Evolutionary conservation across 2,329 filamentous ascomycete species (phyloP).

Genomic region (Aureobasidium pullulans): DNA sequence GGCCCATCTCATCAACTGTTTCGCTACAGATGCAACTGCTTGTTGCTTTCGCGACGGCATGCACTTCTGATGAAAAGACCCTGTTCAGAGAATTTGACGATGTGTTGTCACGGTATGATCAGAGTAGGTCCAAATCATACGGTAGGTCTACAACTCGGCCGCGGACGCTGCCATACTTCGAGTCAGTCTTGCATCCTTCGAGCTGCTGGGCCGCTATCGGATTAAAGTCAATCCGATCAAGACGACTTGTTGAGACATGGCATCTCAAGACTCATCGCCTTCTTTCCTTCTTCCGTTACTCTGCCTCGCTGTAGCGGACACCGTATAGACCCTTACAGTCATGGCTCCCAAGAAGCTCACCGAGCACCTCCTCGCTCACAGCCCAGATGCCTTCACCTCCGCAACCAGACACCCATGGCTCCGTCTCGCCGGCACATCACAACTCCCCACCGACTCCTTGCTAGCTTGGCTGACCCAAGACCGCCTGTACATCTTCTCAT

Average conservation of each 20-base stretch:
- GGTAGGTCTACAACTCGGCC: background rate
- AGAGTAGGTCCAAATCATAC: background rate
- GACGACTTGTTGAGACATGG: background rate
- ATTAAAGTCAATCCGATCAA: background rate
- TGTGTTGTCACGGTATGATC: background rate
- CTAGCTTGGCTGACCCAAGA: conserved; percentile 66
- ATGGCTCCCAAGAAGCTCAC: conserved; percentile 11
- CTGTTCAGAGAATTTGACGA: background rate
- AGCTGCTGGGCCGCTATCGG: background rate
- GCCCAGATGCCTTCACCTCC: conserved; percentile 35
- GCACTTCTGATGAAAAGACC: background rate
- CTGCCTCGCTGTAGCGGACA: too few species aligned
- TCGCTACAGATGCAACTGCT: background rate
- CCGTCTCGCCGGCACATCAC: conserved; percentile 53
- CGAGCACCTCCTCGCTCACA: conserved; percentile 5
- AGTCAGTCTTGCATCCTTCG: background rate
- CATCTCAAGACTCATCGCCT: background rate
- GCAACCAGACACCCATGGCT: conserved; percentile 65
- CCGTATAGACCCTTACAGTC: too few species aligned
- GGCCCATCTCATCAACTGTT: background rate
- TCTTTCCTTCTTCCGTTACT: too few species aligned
- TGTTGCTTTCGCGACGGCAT: background rate
- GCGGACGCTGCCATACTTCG: background rate
- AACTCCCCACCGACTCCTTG: conserved; percentile 49
- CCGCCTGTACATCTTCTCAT: conserved; percentile 62